phyloP scores from a whole-genome alignment of 805 yeast genomes.

The Lachancea quebecensis region DNA sequence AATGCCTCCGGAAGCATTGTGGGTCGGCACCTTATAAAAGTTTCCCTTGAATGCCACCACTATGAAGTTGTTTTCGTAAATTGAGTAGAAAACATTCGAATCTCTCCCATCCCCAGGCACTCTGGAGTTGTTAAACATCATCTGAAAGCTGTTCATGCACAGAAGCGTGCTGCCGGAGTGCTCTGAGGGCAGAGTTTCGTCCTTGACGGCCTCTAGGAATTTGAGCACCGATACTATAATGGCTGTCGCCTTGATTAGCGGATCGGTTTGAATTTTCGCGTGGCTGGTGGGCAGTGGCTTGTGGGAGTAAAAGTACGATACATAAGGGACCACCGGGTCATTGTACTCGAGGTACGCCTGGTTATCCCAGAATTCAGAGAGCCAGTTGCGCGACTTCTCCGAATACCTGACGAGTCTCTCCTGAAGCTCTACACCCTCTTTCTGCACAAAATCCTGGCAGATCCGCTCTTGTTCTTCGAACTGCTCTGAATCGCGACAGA shows the following conservation, averaged over 20 bases:
- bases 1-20: constrained; percentile 37
- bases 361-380: constrained; percentile 88
- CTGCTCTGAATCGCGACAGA: constrained; percentile 44
- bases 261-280: constrained; percentile 49
- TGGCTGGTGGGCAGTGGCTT: constrained; percentile 46
- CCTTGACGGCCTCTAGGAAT: constrained; percentile 60
- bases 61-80: constrained; percentile 53
- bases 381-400: constrained; percentile 67
- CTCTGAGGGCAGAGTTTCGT: constrained; percentile 75
- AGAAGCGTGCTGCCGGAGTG: constrained; percentile 68
- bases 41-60: constrained; percentile 69
- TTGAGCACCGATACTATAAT: constrained; percentile 59
- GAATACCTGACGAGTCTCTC: constrained; percentile 54
- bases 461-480: constrained; percentile 43
- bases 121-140: constrained; percentile 86
- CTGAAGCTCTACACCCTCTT: constrained; percentile 65
- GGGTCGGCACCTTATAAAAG: constrained; percentile 70
- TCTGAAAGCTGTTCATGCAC: constrained; percentile 88
- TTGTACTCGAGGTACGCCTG: constrained; percentile 85
- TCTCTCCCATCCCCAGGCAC: constrained; percentile 67
- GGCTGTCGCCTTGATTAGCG: constrained; percentile 68
- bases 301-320: constrained; percentile 83
- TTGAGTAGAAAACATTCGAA: constrained; percentile 45
- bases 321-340: constrained; percentile 93
- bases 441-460: constrained; percentile 64